Conservation (phyloP, 1,284 basidiomycete species). For the Microstroma glucosiphilum region DNA sequence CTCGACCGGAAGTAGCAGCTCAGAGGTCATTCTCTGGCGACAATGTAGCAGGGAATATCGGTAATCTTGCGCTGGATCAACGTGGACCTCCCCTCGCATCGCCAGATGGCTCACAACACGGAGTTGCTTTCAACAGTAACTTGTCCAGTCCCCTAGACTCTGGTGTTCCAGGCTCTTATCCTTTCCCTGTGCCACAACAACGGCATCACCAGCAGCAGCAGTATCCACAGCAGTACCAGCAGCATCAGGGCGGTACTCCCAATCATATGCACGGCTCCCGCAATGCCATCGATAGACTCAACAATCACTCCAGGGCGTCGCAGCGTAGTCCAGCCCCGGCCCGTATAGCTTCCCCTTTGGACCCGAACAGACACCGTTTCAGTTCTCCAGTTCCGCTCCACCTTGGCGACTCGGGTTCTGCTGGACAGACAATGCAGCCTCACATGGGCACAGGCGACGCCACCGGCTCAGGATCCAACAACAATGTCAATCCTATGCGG, state of each 20-base stretch:
- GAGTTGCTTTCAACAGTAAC: neutral
- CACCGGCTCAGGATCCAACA: too few species aligned
- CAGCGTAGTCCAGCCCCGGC: neutral
- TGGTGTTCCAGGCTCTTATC: neutral
- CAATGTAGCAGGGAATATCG: neutral
- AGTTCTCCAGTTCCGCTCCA: neutral
- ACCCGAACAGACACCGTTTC: neutral
- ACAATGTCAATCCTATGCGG: too few species aligned
- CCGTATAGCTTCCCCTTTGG: neutral
- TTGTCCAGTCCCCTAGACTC: neutral
- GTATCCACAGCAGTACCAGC: too few species aligned
- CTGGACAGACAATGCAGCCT: neutral
- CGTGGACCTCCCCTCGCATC: neutral
- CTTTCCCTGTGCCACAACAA: too few species aligned
- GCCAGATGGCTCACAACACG: neutral
- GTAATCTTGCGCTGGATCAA: too few species aligned
- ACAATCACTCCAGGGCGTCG: slow-evolving; percentile 2
- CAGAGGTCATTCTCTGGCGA: neutral
- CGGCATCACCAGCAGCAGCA: too few species aligned
- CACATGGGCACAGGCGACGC: too few species aligned
- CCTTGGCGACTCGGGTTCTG: neutral
- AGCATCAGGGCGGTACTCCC: neutral
- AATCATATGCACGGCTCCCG: neutral
- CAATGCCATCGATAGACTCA: neutral
- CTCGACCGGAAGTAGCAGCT: neutral